A percentile compares a stretch with the other conserved stretches of the same genome.
Conservation (phyloP, 2,329 filamentous ascomycete species). For the Akanthomyces uredinophilus region DNA sequence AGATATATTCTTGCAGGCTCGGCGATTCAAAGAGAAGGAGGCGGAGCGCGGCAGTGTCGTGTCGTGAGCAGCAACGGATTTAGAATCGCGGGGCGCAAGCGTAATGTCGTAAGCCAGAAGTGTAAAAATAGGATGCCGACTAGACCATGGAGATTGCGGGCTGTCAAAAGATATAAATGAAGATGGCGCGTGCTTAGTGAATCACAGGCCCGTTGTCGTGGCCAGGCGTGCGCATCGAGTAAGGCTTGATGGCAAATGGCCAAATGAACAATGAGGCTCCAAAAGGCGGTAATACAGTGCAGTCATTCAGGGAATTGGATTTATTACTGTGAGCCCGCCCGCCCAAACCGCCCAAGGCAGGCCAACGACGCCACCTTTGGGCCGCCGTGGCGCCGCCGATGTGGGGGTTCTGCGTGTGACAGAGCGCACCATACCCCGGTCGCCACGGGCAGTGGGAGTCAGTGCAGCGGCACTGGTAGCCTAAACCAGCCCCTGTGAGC, state of each 20-base stretch:
- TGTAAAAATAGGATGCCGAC: neutral
- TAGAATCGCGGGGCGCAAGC: neutral
- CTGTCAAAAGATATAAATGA: neutral
- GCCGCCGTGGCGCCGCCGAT: neutral
- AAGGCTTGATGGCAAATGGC: neutral
- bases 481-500: too few relatives aligned
- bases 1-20: neutral
- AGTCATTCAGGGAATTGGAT: too few relatives aligned
- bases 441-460: neutral
- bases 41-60: neutral
- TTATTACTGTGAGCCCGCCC: too few relatives aligned
- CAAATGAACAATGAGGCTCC: neutral
- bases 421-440: neutral
- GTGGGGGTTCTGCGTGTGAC: neutral
- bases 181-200: neutral
- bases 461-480: neutral
- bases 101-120: neutral
- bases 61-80: neutral
- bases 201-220: neutral
- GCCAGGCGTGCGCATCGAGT: neutral
- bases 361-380: constrained; percentile 4
- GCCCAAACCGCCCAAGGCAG: neutral
- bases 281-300: too few relatives aligned
- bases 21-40: neutral
- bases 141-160: neutral